A percentile compares a stretch with the other conserved stretches of the same genome.
Evolutionary conservation across 345 rosid genomes (phyloP).

Genomic region (Gossypium australe): DNA sequence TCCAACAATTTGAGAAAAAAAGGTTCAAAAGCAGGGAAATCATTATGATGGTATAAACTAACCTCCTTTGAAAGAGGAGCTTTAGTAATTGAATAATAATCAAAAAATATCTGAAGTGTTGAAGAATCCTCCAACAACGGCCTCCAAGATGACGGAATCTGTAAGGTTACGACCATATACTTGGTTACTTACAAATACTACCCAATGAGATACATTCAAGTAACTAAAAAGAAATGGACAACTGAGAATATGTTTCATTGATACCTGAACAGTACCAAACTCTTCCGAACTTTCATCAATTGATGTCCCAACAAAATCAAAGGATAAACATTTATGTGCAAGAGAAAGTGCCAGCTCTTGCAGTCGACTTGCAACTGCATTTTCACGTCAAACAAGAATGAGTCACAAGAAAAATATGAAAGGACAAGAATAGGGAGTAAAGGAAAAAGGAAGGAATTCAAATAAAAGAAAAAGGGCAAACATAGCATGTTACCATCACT

Average conservation of each 20-base stretch:
- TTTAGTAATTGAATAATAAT: constrained; percentile 73
- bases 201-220: constrained; percentile 5
- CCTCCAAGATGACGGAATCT: constrained; percentile 93
- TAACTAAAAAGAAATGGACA: background rate
- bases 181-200: constrained; percentile 7
- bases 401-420: background rate
- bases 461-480: constrained; percentile 11
- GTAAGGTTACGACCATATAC: constrained; percentile 18
- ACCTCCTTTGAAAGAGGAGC: constrained; percentile 97
- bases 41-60: constrained; percentile 10
- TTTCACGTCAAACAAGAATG: constrained; percentile 12
- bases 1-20: background rate
- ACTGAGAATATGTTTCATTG: background rate
- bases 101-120: constrained; percentile 91
- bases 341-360: constrained; percentile 98
- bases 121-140: constrained; percentile 85
- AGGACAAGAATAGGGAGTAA: too few relatives aligned
- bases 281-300: constrained; percentile 98
- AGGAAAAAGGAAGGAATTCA: background rate
- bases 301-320: constrained; percentile 97
- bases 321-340: constrained; percentile 86
- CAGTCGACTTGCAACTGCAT: constrained; percentile 62
- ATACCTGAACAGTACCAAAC: constrained; percentile 98
- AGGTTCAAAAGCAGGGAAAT: background rate
- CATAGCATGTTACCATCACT: constrained; percentile 61